Base-by-base conservation (phyloP, 1,284 basidiomycete genomes). In the Rhodotorula sp. region DNA sequence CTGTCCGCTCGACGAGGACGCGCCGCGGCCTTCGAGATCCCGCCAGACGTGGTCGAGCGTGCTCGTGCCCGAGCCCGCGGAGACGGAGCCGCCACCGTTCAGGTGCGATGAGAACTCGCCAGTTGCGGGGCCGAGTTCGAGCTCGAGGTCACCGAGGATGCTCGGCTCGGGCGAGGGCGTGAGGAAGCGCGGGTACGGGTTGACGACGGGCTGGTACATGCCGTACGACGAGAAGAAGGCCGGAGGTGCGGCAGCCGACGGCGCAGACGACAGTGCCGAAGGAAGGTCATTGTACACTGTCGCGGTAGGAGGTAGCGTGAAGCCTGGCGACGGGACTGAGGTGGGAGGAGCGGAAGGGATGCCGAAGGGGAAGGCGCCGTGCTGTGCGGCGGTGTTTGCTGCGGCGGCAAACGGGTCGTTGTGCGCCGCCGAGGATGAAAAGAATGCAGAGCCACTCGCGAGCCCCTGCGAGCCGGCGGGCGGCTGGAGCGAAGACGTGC, bases 191-290 rank as follows among this genome's bases (percentile, higher is more conserved):
- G 73, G 66, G 42, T 73, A 74, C 0, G 75, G 75, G 8, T 65
- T 70, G 41, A 61, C 41, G 54, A 77, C 66, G 45, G 74, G 73
- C 48, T 73, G 71, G 54, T 77, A 77, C 46, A 63, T 44, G 34
- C 75, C 75, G 67, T 75, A 77, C 2, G 66, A 68, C n/a, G 75
- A 77, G 67, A 72, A 74, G 53, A 76, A 76, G 46, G 63, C 59
- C 7, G 72, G 66, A 44, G 53, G 44, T 19, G 61, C 48, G 23
- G 52, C 64, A 50, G 34, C 21, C 19, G 48, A 57, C 8, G 71
- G 64, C 2, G 61, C 64, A 5, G 71, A 68, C 9, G 68, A 70
- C 16, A 71, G 64, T 0, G 70, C 70, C 10, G 66, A 61, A 4
- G 59, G 44, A 21, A 71, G 50, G 58, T 71, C 71, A n/a, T 67